Evolutionary conservation across 2,329 filamentous ascomycete species (phyloP).

Genomic region (Lasiodiplodia gonubiensis): DNA sequence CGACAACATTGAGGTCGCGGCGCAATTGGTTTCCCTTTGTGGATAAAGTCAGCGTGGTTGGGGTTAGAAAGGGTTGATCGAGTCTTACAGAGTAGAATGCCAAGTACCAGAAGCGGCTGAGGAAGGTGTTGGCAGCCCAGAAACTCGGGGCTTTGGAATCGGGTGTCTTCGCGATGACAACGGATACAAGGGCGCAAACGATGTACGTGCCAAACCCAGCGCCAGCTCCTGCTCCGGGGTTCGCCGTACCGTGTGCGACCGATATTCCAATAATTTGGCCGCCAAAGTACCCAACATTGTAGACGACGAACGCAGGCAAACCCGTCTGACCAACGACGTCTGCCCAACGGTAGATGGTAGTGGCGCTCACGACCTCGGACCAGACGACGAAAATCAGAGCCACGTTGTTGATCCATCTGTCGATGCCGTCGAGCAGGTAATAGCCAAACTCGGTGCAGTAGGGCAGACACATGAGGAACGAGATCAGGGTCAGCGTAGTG

Average conservation of each 20-base stretch:
- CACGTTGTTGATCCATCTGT: conserved; percentile 63
- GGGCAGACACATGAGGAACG: conserved; percentile 60
- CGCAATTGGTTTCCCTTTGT: conserved; percentile 61
- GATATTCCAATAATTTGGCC: conserved; percentile 59
- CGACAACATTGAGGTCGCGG: conserved; percentile 60
- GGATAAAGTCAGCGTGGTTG: not conserved
- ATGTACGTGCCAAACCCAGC: conserved; percentile 61
- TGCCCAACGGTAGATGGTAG: conserved; percentile 60
- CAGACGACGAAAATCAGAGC: conserved; percentile 62
- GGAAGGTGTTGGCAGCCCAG: conserved; percentile 48
- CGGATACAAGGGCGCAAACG: conserved; percentile 47
- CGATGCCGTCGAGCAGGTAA: conserved; percentile 61
- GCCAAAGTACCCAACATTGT: conserved; percentile 61
- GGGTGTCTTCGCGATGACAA: conserved; percentile 53
- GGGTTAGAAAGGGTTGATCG: too few relatives aligned
- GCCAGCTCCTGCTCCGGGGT: conserved; percentile 54
- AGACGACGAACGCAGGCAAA: conserved; percentile 50
- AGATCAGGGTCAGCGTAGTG: conserved; percentile 55
- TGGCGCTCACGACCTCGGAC: conserved; percentile 59
- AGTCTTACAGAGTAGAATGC: conserved; percentile 62
- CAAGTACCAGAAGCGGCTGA: conserved; percentile 59
- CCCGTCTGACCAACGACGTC: conserved; percentile 55
- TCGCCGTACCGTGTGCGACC: conserved; percentile 54
- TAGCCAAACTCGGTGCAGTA: conserved; percentile 66
- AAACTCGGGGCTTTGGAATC: conserved; percentile 49